Evolutionary conservation across 2,329 filamentous ascomycete species (phyloP), one percentile per base, ranked within the genome.

Genomic region (Didymella keratinophila): DNA sequence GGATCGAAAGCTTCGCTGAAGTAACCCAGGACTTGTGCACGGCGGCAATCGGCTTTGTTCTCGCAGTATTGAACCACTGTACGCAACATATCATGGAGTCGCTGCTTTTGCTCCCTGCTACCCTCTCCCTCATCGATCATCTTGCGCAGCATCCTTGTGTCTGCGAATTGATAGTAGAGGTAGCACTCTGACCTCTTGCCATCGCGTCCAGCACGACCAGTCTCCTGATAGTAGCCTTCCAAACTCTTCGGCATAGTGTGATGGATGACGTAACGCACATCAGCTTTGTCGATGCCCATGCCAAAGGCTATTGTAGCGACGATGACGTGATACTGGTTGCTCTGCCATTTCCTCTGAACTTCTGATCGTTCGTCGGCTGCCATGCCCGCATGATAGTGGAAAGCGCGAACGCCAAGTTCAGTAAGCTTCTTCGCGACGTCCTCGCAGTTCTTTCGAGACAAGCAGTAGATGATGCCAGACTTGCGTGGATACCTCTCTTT

Each of bases 221-320:
- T 99, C 76, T 99, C 95, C 74, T 99, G 95, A 72, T 99, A 99
- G 76, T 99, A 99, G 0, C 95, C 95, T 78, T 99, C 95, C 52
- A 99, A 81, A 69, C 92, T 97, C 78, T 99, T 98, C 1, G 95
- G 95, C 6, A 99, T 83, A 42, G 88, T 91, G 70, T 96, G 89
- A 72, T 99, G 96, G 39, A 99, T 92, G 32, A 99, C 95, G 74
- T 96, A 99, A 27, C 95, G 90, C 46, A 99, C 95, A 74, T 99
- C 90, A 0, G 93, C 87, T 76, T 99, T 99, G 80, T 99, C 95
- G 65, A 99, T 99, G n/a, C 95, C 95, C 95, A 99, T 99, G 7
- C 95, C 95, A 73, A 99, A 99, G 23, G 95, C 95, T 75, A 99
- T 98, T 0, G 95, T 99, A 20, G 95, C 96, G 48, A 99, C 95